Percentiles rank a stretch among this genome's conserved stretches.
These are phyloP conservation scores for Tuber magnatum DNA, from an alignment of 495 filamentous ascomycete genomes.

Conservation along the genomic window DNA sequence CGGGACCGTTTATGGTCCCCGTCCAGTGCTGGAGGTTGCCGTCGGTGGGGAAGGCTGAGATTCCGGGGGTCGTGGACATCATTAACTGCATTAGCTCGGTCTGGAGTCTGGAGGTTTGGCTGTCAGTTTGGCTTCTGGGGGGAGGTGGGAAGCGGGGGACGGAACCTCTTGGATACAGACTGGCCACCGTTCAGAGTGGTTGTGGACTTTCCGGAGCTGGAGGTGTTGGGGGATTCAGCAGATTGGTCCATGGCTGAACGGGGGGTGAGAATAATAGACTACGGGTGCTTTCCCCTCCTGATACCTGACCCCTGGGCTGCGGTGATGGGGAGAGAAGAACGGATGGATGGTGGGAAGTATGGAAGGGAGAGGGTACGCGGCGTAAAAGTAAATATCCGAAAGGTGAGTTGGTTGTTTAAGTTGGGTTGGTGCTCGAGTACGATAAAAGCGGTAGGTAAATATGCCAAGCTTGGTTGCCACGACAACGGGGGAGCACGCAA, in stretches of 20 bases:
- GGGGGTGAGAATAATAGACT: background rate
- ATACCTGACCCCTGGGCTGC: background rate
- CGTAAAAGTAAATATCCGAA: background rate
- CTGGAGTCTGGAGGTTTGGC: constrained; percentile 60
- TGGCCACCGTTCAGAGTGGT: constrained; percentile 28
- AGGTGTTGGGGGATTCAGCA: constrained; percentile 18
- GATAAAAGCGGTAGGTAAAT: background rate
- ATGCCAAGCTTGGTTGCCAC: background rate
- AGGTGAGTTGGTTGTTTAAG: background rate
- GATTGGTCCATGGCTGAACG: constrained; percentile 25
- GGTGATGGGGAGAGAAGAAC: background rate
- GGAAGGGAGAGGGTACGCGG: background rate
- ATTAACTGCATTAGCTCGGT: constrained; percentile 97
- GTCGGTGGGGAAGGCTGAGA: constrained; percentile 91
- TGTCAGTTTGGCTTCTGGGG: constrained; percentile 9
- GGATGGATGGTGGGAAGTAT: background rate
- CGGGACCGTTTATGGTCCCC: constrained; percentile 85
- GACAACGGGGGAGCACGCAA: background rate
- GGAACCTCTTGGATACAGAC: constrained; percentile 27
- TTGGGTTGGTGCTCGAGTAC: background rate
- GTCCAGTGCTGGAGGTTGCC: constrained; percentile 88
- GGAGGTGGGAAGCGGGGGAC: background rate
- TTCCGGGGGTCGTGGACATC: constrained; percentile 79
- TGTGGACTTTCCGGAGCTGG: constrained; percentile 19
- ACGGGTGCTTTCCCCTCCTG: background rate